Conservation (phyloP, 176 grass and related monocot species). For the Juncus inflexus region DNA sequence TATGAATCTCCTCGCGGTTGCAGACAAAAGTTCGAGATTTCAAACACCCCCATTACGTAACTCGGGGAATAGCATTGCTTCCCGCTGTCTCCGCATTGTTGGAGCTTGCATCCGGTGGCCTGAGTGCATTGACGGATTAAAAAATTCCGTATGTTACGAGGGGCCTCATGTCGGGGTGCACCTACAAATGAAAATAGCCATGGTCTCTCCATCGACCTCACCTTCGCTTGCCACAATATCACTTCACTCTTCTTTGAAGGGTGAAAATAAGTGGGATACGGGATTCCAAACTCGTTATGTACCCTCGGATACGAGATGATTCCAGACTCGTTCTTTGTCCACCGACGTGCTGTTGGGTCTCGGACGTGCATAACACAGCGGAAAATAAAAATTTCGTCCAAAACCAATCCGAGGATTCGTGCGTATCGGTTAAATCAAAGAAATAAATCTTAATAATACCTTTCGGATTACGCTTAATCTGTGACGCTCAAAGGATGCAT, state of each 20-base stretch:
- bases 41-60: slow-evolving; percentile 41
- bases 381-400: too few species aligned
- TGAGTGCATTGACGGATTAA: slow-evolving; percentile 40
- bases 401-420: too few species aligned
- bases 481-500: too few species aligned
- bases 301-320: slow-evolving; percentile 28
- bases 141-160: slow-evolving; percentile 33
- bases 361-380: too few species aligned
- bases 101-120: slow-evolving; percentile 42
- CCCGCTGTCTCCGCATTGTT: slow-evolving; percentile 29
- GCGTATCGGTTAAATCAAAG: too few species aligned
- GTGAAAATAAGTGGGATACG: slow-evolving; percentile 76
- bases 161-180: slow-evolving; percentile 5
- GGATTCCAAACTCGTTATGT: slow-evolving; percentile 33
- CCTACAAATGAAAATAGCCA: slow-evolving; percentile 61
- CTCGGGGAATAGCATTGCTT: slow-evolving; percentile 31
- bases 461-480: too few species aligned
- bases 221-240: slow-evolving; percentile 34
- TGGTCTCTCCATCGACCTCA: slow-evolving; percentile 31
- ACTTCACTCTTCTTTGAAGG: slow-evolving; percentile 40
- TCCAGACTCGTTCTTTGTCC: too few species aligned
- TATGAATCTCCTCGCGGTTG: slow-evolving; percentile 55
- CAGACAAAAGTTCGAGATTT: slow-evolving; percentile 51
- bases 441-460: too few species aligned
- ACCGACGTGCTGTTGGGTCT: neutral